Conservation (phyloP, 495 filamentous ascomycete genomes). For the Penicillium crystallinum region DNA sequence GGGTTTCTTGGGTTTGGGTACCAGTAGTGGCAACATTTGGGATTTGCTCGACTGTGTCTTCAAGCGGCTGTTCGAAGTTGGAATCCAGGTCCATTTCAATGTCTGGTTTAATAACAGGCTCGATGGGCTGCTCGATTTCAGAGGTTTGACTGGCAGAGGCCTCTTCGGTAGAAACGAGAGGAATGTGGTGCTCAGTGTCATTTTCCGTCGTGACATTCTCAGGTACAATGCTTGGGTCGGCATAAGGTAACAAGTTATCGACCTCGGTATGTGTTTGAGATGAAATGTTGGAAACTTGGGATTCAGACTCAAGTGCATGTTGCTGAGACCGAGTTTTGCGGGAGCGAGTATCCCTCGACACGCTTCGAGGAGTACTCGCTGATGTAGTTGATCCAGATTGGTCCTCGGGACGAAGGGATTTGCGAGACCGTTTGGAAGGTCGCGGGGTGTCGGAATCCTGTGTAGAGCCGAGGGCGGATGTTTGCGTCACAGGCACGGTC, state of each 20-base stretch:
- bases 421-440: conserved; percentile 18
- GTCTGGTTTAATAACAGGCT: conserved; percentile 8
- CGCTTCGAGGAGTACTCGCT: conserved; percentile 8
- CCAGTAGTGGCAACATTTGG: conserved; percentile 10
- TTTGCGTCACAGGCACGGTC: conserved; percentile 5
- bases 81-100: conserved; percentile 15
- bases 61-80: background rate
- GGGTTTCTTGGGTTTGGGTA: conserved; percentile 13
- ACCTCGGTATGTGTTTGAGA: background rate
- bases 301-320: background rate
- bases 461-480: background rate
- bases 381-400: conserved; percentile 9
- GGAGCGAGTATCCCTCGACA: conserved; percentile 13
- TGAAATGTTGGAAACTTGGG: background rate
- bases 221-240: background rate
- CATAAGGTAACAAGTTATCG: background rate
- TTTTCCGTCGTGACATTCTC: conserved; percentile 4
- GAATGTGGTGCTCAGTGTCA: background rate
- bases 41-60: background rate
- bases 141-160: conserved; percentile 16
- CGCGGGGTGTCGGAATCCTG: conserved; percentile 7
- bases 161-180: conserved; percentile 17
- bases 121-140: background rate
- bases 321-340: conserved; percentile 19
- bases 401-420: conserved; percentile 25